Evolutionary conservation across 768 basidiomycete species (phyloP).

Genomic region (Asterophora parasitica): DNA sequence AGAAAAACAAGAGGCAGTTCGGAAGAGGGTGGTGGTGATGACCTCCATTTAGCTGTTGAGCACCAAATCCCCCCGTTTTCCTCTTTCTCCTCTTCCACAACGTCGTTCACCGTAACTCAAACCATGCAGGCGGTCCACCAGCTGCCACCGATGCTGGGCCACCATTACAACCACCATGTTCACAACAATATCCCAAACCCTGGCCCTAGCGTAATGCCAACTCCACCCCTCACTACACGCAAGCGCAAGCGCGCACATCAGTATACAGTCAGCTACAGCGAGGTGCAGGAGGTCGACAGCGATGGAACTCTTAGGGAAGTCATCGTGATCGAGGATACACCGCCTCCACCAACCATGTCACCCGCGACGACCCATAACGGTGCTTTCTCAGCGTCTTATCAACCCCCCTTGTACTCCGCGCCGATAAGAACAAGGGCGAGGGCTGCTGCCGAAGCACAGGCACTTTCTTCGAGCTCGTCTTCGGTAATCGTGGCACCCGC

Average conservation of each 20-base stretch:
- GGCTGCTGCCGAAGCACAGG: constrained; percentile 83
- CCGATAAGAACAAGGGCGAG: constrained; percentile 82
- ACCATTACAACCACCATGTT: constrained; percentile 62
- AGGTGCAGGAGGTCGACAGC: constrained; percentile 82
- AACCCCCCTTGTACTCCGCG: constrained; percentile 69
- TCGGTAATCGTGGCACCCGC: constrained; percentile 62
- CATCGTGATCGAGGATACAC: constrained; percentile 91
- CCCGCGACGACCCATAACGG: constrained; percentile 68
- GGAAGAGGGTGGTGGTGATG: constrained; percentile 25
- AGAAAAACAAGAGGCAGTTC: constrained; percentile 29
- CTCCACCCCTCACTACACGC: constrained; percentile 67
- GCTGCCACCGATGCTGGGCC: constrained; percentile 57
- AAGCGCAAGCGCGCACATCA: constrained; percentile 82
- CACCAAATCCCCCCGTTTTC: constrained; percentile 29
- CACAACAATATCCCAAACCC: constrained; percentile 39
- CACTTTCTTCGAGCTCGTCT: constrained; percentile 64
- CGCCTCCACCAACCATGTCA: constrained; percentile 76
- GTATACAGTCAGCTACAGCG: constrained; percentile 81
- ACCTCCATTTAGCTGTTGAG: constrained; percentile 39
- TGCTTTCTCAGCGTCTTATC: constrained; percentile 74
- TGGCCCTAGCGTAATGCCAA: constrained; percentile 63
- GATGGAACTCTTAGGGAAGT: constrained; percentile 76
- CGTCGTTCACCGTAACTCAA: constrained; percentile 43
- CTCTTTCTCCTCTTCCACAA: constrained; percentile 39
- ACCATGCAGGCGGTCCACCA: constrained; percentile 75